Evolutionary conservation across 140 eudicot genomes (phyloP).

Genomic region (Cichorium intybus): DNA sequence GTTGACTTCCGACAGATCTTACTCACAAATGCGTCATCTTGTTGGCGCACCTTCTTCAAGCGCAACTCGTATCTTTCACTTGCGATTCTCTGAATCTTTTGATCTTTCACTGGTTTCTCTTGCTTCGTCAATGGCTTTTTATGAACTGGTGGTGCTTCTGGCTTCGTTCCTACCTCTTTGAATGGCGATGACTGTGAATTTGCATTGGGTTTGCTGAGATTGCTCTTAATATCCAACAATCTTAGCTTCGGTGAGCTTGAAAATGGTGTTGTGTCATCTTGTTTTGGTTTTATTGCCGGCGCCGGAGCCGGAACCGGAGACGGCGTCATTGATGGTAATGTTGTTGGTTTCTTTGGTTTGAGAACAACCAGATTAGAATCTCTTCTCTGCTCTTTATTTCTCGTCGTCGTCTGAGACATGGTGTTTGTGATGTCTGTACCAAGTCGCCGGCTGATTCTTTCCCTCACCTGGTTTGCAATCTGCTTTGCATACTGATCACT

Average conservation of each 20-base stretch:
- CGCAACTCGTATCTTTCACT: conserved; percentile 31
- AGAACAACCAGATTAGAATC: conserved; percentile 46
- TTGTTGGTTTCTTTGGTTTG: conserved; percentile 40
- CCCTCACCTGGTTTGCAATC: conserved; percentile 66
- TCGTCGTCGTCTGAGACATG: not conserved
- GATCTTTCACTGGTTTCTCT: conserved; percentile 19
- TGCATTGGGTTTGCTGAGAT: conserved; percentile 35
- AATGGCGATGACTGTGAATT: not conserved
- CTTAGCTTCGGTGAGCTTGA: conserved; percentile 46
- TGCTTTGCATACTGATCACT: conserved; percentile 63
- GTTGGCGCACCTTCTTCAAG: conserved; percentile 41
- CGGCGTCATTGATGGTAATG: not conserved
- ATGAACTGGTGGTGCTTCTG: not conserved
- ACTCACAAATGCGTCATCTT: conserved; percentile 53
- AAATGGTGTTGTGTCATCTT: conserved; percentile 12
- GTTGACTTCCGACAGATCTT: conserved; percentile 49
- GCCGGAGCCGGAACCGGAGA: not conserved
- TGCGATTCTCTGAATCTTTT: conserved; percentile 24
- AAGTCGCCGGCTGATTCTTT: conserved; percentile 61
- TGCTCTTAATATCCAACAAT: conserved; percentile 38
- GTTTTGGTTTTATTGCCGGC: not conserved
- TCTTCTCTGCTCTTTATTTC: conserved; percentile 39
- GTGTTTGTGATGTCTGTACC: conserved; percentile 84
- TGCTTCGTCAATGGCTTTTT: conserved; percentile 3
- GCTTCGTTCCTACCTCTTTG: conserved; percentile 4